Conservation (phyloP, 2,329 filamentous ascomycete species). For the Aspergillus quadricinctus region DNA sequence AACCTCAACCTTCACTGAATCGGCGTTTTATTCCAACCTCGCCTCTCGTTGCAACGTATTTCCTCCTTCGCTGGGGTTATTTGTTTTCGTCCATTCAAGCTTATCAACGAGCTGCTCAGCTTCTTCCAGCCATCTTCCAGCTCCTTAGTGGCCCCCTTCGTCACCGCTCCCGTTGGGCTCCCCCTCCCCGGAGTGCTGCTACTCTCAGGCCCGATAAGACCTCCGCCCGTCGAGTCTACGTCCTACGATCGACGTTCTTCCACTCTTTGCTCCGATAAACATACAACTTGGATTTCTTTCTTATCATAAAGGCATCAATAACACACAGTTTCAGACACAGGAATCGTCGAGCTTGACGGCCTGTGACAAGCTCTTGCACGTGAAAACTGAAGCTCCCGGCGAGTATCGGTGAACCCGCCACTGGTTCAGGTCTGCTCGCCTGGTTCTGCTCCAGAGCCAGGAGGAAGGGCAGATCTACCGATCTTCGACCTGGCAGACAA, state of each 20-base stretch:
- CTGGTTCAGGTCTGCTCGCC: slow-evolving; percentile 39
- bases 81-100: background rate
- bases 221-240: slow-evolving; percentile 8
- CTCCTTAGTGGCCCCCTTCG: background rate
- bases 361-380: slow-evolving; percentile 10
- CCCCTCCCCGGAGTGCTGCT: slow-evolving; percentile 5
- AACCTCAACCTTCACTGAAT: background rate
- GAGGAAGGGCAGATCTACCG: slow-evolving; percentile 39
- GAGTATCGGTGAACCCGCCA: slow-evolving; percentile 27
- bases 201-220: slow-evolving; percentile 18
- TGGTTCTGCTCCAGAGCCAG: slow-evolving; percentile 43
- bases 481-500: slow-evolving; percentile 71
- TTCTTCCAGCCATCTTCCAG: background rate
- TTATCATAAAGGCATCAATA: background rate
- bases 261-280: slow-evolving; percentile 1
- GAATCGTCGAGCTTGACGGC: background rate
- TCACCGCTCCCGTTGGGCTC: slow-evolving; percentile 7
- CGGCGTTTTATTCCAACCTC: background rate
- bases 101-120: background rate
- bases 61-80: background rate
- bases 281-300: slow-evolving; percentile 1
- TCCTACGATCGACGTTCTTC: slow-evolving; percentile 2
- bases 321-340: background rate
- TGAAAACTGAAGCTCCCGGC: slow-evolving; percentile 13
- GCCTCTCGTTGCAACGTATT: background rate